Conservation (phyloP, 2,329 filamentous ascomycete species). For the Ophiostoma sp. region DNA sequence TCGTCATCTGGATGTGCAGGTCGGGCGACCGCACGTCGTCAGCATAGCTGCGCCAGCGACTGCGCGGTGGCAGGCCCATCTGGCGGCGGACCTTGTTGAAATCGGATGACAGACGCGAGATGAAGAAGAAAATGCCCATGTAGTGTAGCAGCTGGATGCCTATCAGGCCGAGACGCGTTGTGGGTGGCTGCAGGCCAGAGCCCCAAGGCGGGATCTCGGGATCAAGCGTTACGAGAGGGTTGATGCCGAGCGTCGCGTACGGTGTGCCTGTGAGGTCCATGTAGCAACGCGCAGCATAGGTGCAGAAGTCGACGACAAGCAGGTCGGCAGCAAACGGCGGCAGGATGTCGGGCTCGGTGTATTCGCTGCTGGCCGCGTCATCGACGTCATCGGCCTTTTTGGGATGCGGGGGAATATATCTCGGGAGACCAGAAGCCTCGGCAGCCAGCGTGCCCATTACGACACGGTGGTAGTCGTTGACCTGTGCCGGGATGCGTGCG, state of each 20-base stretch:
- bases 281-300: conserved; percentile 24
- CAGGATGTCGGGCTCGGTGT: background rate
- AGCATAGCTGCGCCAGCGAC: conserved; percentile 33
- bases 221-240: conserved; percentile 32
- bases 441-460: conserved; percentile 10
- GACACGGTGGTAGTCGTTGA: conserved; percentile 21
- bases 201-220: conserved; percentile 35
- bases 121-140: conserved; percentile 21
- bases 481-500: conserved; percentile 24
- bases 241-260: conserved; percentile 38
- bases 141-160: conserved; percentile 31
- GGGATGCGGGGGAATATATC: background rate
- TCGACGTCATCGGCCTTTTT: background rate
- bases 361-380: background rate
- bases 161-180: conserved; percentile 28
- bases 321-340: conserved; percentile 22
- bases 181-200: conserved; percentile 29
- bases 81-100: conserved; percentile 33
- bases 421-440: conserved; percentile 1
- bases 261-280: conserved; percentile 27
- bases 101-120: conserved; percentile 28
- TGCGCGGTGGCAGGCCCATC: conserved; percentile 31
- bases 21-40: conserved; percentile 34
- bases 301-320: conserved; percentile 26
- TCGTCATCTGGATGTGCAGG: conserved; percentile 35